Evolutionary conservation across 768 basidiomycete species (phyloP).

Genomic region (Mycena maculata): DNA sequence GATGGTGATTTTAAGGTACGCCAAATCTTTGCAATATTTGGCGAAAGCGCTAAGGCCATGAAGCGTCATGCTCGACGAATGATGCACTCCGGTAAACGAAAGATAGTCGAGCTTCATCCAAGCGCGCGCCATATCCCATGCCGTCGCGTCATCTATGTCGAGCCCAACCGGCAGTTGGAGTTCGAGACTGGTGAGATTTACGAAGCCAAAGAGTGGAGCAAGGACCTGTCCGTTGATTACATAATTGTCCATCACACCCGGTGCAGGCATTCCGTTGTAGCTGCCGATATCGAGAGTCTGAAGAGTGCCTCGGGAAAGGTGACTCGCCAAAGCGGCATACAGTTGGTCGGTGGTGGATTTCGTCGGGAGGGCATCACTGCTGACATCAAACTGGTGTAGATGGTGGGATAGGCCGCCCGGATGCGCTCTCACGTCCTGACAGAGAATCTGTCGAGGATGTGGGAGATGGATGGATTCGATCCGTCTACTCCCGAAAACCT

Average conservation of each 20-base stretch:
- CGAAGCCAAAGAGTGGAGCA: neutral
- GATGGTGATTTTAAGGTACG: too few species aligned
- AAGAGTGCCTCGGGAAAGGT: neutral
- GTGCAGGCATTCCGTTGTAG: neutral
- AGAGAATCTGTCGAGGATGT: too few species aligned
- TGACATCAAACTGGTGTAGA: neutral
- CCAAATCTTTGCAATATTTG: neutral
- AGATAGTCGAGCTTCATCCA: neutral
- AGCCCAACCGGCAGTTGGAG: neutral
- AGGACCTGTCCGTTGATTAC: neutral
- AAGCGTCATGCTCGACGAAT: neutral
- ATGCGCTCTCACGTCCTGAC: too few species aligned
- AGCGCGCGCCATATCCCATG: neutral
- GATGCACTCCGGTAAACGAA: neutral
- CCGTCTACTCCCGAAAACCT: too few species aligned
- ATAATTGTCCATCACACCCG: neutral
- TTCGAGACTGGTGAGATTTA: neutral
- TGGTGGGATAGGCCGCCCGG: too few species aligned
- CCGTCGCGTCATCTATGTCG: slow-evolving; percentile 1
- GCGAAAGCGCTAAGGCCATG: neutral
- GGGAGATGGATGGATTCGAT: too few species aligned
- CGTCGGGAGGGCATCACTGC: neutral
- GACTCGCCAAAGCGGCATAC: neutral
- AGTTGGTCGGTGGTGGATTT: neutral
- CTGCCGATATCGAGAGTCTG: neutral